Evolutionary conservation across 371 early-diverging fungal genomes (phyloP).

Genomic region (Haplosporangium sp.): DNA sequence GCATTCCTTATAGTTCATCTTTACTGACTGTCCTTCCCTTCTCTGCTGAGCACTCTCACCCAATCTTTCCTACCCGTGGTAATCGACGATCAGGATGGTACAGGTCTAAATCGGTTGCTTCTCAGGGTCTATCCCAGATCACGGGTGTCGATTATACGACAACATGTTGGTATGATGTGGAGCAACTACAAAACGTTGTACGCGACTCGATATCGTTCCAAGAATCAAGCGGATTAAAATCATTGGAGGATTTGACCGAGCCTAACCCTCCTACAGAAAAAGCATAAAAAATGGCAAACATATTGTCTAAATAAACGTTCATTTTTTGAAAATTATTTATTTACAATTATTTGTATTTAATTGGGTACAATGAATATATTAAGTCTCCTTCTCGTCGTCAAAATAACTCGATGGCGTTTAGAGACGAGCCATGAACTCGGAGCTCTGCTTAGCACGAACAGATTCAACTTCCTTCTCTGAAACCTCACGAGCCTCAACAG

Average conservation of each 20-base stretch:
- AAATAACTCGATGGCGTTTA: slow-evolving; percentile 16
- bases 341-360: background rate
- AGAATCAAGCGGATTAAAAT: slow-evolving; percentile 37
- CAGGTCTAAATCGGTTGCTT: slow-evolving; percentile 50
- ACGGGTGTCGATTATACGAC: slow-evolving; percentile 55
- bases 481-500: slow-evolving; percentile 71
- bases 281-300: slow-evolving; percentile 5
- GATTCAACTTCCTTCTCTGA: slow-evolving; percentile 70
- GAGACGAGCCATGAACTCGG: slow-evolving; percentile 60
- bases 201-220: slow-evolving; percentile 52
- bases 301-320: slow-evolving; percentile 3
- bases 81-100: slow-evolving; percentile 51
- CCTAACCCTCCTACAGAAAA: slow-evolving; percentile 21
- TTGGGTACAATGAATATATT: background rate
- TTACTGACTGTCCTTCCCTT: slow-evolving; percentile 50
- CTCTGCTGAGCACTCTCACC: slow-evolving; percentile 43
- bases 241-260: slow-evolving; percentile 47
- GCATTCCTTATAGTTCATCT: slow-evolving; percentile 38
- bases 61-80: slow-evolving; percentile 52
- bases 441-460: slow-evolving; percentile 64
- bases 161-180: slow-evolving; percentile 56
- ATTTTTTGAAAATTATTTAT: slow-evolving; percentile 2
- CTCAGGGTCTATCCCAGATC: slow-evolving; percentile 46
- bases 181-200: slow-evolving; percentile 46
- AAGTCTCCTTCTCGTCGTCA: background rate